These are phyloP conservation scores for Phytomonas sp. DNA, from an alignment of 208 protist species.

Conservation along the genomic window DNA sequence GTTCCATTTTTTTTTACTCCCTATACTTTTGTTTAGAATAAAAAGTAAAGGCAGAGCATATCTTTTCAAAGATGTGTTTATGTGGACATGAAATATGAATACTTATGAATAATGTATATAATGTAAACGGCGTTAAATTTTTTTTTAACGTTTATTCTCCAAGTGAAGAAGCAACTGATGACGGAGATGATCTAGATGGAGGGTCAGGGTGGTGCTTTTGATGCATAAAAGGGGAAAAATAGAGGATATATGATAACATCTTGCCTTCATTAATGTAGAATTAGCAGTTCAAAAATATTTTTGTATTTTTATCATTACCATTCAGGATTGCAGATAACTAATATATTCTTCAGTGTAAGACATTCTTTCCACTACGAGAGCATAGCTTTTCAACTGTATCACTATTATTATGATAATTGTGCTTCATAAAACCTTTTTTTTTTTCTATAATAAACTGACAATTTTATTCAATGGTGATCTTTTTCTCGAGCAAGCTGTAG, in stretches of 20 bases:
- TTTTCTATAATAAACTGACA: background rate
- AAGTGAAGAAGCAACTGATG: background rate
- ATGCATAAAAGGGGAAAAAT: background rate
- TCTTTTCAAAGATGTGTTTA: background rate
- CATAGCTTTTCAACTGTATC: conserved; percentile 1
- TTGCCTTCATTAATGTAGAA: background rate
- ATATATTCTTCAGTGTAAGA: conserved; percentile 10
- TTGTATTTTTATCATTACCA: background rate
- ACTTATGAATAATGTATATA: background rate
- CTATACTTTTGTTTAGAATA: background rate
- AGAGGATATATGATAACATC: background rate
- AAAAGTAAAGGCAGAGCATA: background rate
- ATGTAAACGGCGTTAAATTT: background rate
- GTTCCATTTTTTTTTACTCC: background rate
- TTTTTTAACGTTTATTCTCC: background rate
- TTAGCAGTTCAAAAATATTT: conserved; percentile 2
- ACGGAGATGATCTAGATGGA: background rate
- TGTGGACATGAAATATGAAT: background rate
- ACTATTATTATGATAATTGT: background rate
- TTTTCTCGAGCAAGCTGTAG: background rate
- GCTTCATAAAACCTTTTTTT: background rate
- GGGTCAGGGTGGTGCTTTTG: background rate
- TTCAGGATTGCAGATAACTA: background rate
- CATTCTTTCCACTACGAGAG: conserved; percentile 8
- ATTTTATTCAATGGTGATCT: background rate